Evolutionary conservation across 1,139 yeast genomes (phyloP).

Genomic region (Geotrichum restrictum): DNA sequence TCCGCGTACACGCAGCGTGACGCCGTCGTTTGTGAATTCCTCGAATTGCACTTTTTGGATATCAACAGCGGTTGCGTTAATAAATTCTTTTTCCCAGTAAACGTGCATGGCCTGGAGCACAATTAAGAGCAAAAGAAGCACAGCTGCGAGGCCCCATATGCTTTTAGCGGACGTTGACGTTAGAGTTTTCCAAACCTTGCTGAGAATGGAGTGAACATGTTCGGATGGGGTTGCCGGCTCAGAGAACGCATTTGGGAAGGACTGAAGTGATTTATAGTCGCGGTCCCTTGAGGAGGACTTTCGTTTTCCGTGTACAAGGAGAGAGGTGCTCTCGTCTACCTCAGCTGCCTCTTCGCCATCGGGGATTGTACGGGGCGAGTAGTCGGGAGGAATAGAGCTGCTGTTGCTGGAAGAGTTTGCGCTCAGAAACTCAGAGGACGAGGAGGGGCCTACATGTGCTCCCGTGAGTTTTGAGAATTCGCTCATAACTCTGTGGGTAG

Average conservation of each 20-base stretch:
- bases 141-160: neutral
- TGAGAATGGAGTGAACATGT: neutral
- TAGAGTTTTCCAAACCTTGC: neutral
- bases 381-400: neutral
- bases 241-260: neutral
- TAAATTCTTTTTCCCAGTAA: constrained; percentile 17
- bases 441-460: constrained; percentile 1
- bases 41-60: constrained; percentile 14
- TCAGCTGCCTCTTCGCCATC: neutral
- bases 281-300: neutral
- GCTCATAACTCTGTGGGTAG: neutral
- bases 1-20: constrained; percentile 15
- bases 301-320: neutral
- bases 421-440: neutral
- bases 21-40: constrained; percentile 16
- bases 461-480: neutral
- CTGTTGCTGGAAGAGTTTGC: neutral
- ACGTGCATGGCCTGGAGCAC: constrained; percentile 11
- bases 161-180: neutral
- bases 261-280: neutral
- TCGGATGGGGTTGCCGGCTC: neutral
- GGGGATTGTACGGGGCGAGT: neutral
- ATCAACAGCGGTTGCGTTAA: constrained; percentile 15
- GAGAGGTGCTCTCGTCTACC: neutral
- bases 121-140: neutral